phyloP scores from a whole-genome alignment of 495 filamentous ascomycete species.

The Podospora australis region DNA sequence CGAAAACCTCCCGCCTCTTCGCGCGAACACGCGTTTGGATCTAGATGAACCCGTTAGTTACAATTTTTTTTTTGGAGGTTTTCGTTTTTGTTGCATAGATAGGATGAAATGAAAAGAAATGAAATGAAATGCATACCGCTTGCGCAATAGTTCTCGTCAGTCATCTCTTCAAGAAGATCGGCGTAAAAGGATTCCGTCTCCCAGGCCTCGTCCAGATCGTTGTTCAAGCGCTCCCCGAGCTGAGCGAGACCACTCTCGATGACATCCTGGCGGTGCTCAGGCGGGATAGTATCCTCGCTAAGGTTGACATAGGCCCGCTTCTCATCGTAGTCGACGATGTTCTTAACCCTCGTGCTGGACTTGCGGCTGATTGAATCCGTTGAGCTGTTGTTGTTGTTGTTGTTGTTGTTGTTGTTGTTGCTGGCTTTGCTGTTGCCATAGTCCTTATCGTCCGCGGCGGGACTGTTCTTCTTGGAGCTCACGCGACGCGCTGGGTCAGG shows the following conservation, averaged over 20 bases:
- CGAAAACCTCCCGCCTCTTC: slow-evolving; percentile 66
- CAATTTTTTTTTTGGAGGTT: too few species aligned
- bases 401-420: slow-evolving; percentile 9
- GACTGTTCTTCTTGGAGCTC: too few species aligned
- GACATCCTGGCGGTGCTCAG: slow-evolving; percentile 11
- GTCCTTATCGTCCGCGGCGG: too few species aligned
- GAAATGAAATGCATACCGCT: slow-evolving; percentile 4
- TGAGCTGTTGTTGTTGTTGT: slow-evolving; percentile 2
- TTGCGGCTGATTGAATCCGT: slow-evolving; percentile 44
- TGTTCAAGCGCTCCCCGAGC: slow-evolving; percentile 55
- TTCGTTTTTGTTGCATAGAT: too few species aligned
- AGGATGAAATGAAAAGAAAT: slow-evolving; percentile 10
- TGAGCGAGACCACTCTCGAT: slow-evolving; percentile 32
- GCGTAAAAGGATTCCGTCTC: slow-evolving; percentile 63
- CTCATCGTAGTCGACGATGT: slow-evolving; percentile 81
- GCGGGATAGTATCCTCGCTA: slow-evolving; percentile 36
- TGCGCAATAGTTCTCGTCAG: slow-evolving; percentile 51
- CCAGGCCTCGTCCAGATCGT: slow-evolving; percentile 58
- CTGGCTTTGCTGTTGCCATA: too few species aligned
- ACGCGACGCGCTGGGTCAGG: too few species aligned
- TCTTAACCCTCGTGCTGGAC: slow-evolving; percentile 79
- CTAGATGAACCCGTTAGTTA: too few species aligned
- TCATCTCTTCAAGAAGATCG: slow-evolving; percentile 57
- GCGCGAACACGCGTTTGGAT: slow-evolving; percentile 59
- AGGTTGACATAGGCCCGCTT: slow-evolving; percentile 78